Conservation (phyloP, 1,284 basidiomycete genomes). For the Cystobasidiaceae sp. region DNA sequence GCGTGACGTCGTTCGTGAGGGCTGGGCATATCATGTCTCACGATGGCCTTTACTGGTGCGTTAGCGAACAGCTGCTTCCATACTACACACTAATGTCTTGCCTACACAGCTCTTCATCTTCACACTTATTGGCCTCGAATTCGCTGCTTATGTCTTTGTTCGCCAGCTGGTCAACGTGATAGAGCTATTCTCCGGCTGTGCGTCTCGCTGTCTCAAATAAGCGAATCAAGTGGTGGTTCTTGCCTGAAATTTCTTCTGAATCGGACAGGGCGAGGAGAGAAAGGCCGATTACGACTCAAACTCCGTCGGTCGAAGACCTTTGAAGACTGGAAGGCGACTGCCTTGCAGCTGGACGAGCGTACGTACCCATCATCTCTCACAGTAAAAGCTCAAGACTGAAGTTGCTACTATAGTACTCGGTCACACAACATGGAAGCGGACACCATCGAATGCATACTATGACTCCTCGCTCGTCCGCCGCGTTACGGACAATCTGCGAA, state of each 20-base stretch:
- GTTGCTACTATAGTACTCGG: constrained; percentile 53
- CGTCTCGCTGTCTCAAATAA: constrained; percentile 42
- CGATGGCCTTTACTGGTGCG: constrained; percentile 84
- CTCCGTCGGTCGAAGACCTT: constrained; percentile 71
- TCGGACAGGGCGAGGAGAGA: constrained; percentile 66
- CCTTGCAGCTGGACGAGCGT: constrained; percentile 65
- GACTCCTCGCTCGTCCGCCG: constrained; percentile 75
- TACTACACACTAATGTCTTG: background rate
- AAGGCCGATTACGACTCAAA: constrained; percentile 67
- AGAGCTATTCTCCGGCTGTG: constrained; percentile 84
- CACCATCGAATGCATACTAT: constrained; percentile 78
- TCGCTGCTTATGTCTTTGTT: constrained; percentile 73
- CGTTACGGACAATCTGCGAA: constrained; percentile 62
- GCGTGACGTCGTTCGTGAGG: constrained; percentile 53
- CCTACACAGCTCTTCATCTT: constrained; percentile 66
- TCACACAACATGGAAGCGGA: constrained; percentile 79
- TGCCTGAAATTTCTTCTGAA: constrained; percentile 10
- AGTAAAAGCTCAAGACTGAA: no score
- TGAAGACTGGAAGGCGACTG: constrained; percentile 73
- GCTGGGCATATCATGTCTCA: constrained; percentile 72
- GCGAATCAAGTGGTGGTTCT: background rate
- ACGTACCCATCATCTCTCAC: background rate
- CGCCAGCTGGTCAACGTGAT: constrained; percentile 89
- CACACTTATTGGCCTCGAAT: constrained; percentile 75
- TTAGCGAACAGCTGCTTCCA: constrained; percentile 17